phyloP scores from a whole-genome alignment of 352 stramenopile genomes.

The Aphanomyces stellatus region DNA sequence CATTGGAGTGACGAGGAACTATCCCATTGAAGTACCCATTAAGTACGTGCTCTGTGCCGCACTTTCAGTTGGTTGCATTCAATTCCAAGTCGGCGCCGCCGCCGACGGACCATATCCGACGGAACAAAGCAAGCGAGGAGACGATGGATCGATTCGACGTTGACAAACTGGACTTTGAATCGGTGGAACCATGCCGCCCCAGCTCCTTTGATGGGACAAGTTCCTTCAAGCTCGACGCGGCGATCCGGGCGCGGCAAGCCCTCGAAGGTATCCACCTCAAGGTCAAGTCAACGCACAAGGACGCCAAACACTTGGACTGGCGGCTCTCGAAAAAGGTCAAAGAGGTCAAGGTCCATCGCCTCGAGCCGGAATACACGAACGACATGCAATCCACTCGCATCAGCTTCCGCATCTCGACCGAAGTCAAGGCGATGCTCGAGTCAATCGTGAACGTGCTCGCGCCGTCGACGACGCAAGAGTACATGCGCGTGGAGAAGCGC shows the following conservation, averaged over 20 bases:
- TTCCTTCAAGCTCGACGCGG: conserved; percentile 70
- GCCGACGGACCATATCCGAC: too few relatives aligned
- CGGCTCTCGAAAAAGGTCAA: conserved; percentile 64
- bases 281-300: conserved; percentile 65
- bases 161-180: conserved; percentile 65
- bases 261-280: conserved; percentile 24
- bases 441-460: conserved; percentile 79
- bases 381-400: conserved; percentile 47
- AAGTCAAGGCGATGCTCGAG: conserved; percentile 65
- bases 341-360: conserved; percentile 71
- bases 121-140: too few relatives aligned
- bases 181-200: conserved; percentile 73
- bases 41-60: background rate
- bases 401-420: conserved; percentile 76
- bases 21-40: too few relatives aligned
- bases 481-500: conserved; percentile 72
- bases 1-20: too few relatives aligned
- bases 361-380: conserved; percentile 29
- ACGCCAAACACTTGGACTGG: conserved; percentile 56
- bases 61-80: too few relatives aligned
- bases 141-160: conserved; percentile 81
- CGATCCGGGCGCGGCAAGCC: conserved; percentile 25
- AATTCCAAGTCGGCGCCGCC: too few relatives aligned
- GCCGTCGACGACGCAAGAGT: conserved; percentile 55
- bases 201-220: conserved; percentile 59